phyloP scores from a whole-genome alignment of 108 stramenopile species.

The Discostella stelligeroides region DNA sequence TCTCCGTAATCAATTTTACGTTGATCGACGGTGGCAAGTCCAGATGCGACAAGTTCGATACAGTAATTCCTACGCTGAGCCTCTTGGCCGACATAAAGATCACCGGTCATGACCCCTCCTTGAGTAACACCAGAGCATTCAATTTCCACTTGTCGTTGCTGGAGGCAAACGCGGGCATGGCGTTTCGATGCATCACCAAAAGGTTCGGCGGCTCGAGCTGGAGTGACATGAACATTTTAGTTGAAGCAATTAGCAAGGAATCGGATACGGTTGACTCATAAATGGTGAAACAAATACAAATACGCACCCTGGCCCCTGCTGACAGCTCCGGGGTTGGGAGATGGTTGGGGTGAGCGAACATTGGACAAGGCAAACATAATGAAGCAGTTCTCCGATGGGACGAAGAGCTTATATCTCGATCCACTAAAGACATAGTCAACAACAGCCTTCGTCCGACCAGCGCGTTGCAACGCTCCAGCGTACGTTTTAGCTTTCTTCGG shows the following conservation, averaged over 20 bases:
- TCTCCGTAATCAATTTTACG: conserved; percentile 89
- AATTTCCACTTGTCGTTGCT: conserved; percentile 96
- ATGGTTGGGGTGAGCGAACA: conserved; percentile 82
- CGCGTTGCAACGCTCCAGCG: conserved; percentile 86
- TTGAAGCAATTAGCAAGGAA: neutral
- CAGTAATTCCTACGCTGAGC: conserved; percentile 73
- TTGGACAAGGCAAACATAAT: conserved; percentile 82
- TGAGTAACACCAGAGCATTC: conserved; percentile 73
- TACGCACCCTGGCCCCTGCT: conserved; percentile 35
- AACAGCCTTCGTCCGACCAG: conserved; percentile 78
- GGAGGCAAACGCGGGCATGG: conserved; percentile 85
- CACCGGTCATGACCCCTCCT: conserved; percentile 88
- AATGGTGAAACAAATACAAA: neutral
- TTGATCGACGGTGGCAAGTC: conserved; percentile 85
- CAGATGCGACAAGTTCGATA: conserved; percentile 77
- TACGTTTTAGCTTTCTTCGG: conserved; percentile 91
- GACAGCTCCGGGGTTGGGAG: conserved; percentile 59
- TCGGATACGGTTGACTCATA: neutral
- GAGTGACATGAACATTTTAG: neutral
- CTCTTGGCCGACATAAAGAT: conserved; percentile 75
- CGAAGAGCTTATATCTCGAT: conserved; percentile 88
- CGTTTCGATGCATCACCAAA: conserved; percentile 94
- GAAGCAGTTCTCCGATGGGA: conserved; percentile 92
- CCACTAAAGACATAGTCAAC: conserved; percentile 97
- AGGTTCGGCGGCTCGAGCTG: conserved; percentile 82